These are phyloP conservation scores for Cicer arietinum DNA, from an alignment of 306 rosid genomes.

Conservation along the genomic window DNA sequence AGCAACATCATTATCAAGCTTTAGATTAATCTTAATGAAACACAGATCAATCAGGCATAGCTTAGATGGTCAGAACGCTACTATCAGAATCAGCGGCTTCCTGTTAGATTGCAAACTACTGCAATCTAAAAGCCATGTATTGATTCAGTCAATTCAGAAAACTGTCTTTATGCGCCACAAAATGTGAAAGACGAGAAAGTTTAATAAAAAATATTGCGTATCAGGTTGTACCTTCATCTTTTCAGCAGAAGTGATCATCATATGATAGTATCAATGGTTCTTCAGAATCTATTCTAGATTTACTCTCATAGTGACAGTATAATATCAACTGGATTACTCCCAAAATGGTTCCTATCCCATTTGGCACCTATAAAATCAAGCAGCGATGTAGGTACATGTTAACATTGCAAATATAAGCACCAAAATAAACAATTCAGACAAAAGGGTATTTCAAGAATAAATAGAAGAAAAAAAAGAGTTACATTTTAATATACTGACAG, in stretches of 20 bases:
- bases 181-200: slow-evolving; percentile 25
- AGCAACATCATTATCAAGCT: background rate
- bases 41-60: background rate
- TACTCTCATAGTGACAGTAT: slow-evolving; percentile 56
- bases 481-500: too few species aligned
- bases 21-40: background rate
- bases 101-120: background rate
- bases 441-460: slow-evolving; percentile 4
- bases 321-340: slow-evolving; percentile 73
- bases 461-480: background rate
- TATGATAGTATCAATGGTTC: slow-evolving; percentile 73
- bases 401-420: slow-evolving; percentile 4
- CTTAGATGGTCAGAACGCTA: background rate
- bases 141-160: slow-evolving; percentile 29
- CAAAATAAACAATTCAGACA: background rate
- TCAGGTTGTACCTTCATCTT: slow-evolving; percentile 39
- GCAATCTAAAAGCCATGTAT: background rate
- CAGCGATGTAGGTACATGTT: slow-evolving; percentile 14
- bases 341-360: slow-evolving; percentile 89
- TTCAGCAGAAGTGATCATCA: slow-evolving; percentile 46
- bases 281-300: slow-evolving; percentile 50
- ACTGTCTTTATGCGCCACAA: slow-evolving; percentile 8
- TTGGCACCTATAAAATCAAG: slow-evolving; percentile 69
- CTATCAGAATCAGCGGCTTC: background rate
- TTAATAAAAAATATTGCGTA: slow-evolving; percentile 25